These are phyloP conservation scores for Camellia granthamiana DNA, from an alignment of 148 eudicot genomes.

Conservation along the genomic window DNA sequence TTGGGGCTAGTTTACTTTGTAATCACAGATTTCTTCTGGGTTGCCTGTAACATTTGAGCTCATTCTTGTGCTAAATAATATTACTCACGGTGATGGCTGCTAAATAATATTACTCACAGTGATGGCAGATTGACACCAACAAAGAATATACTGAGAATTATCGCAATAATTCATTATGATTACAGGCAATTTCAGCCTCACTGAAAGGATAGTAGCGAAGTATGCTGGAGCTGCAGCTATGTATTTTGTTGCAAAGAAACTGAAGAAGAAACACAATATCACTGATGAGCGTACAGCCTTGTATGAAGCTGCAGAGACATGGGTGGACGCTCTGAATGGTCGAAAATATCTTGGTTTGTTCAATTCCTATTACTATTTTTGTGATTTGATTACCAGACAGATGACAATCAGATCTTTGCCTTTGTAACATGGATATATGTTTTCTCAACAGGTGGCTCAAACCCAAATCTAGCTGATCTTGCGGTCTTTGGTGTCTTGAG, in stretches of 20 bases:
- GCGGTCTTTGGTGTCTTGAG: conserved; percentile 87
- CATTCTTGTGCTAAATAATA: not conserved
- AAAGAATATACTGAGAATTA: not conserved
- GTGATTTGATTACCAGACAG: not conserved
- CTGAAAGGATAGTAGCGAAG: conserved; percentile 71
- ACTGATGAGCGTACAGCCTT: conserved; percentile 80
- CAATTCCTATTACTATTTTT: not conserved
- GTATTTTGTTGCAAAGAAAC: conserved; percentile 87
- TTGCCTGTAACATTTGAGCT: not conserved
- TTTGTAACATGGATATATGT: not conserved
- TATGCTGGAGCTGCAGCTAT: conserved; percentile 94
- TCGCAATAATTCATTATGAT: not conserved
- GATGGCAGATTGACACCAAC: not conserved
- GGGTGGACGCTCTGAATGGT: conserved; percentile 92
- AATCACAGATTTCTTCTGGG: not conserved
- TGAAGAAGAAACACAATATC: conserved; percentile 83
- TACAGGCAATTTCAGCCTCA: conserved; percentile 84
- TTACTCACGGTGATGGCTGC: not conserved
- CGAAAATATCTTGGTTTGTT: conserved; percentile 75
- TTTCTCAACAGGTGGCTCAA: conserved; percentile 56
- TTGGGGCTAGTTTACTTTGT: not conserved
- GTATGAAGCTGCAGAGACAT: conserved; percentile 90
- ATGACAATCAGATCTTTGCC: not conserved
- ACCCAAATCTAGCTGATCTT: conserved; percentile 87
- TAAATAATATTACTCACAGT: not conserved